Percentiles rank a stretch among this genome's conserved stretches.
Conservation (phyloP, 768 basidiomycete species). For the Tubosaeta brunneosetosa region DNA sequence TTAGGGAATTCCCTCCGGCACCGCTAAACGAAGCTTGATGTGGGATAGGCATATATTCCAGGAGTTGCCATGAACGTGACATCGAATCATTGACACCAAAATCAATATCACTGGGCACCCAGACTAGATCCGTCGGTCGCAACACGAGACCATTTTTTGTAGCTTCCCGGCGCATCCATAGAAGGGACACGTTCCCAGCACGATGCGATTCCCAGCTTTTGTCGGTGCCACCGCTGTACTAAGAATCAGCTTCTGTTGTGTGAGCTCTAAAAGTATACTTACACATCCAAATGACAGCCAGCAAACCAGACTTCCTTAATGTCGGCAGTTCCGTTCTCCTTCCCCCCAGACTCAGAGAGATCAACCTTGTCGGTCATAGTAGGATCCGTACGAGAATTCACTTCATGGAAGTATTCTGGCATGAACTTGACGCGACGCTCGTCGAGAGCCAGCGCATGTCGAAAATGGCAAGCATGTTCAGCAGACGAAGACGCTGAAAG, state of each 20-base stretch:
- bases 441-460: conserved; percentile 62
- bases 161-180: conserved; percentile 35
- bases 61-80: conserved; percentile 7
- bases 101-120: conserved; percentile 24
- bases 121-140: conserved; percentile 21
- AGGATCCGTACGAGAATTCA: conserved; percentile 13
- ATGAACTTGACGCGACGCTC: conserved; percentile 59
- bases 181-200: conserved; percentile 22
- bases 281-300: conserved; percentile 40
- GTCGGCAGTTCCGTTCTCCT: conserved; percentile 5
- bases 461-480: conserved; percentile 52
- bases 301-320: conserved; percentile 68
- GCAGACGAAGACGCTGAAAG: conserved; percentile 58
- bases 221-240: conserved; percentile 11
- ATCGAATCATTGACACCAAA: conserved; percentile 21
- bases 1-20: conserved; percentile 12
- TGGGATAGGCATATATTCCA: conserved; percentile 24
- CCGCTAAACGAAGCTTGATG: conserved; percentile 21
- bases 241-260: neutral
- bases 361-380: neutral
- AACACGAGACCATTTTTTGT: conserved; percentile 22
- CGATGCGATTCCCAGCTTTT: conserved; percentile 15
- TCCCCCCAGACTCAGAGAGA: neutral
- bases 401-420: conserved; percentile 33
- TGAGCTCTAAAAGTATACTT: neutral